Evolutionary conservation across 805 yeast genomes (phyloP).

Genomic region (Candida adriatica): DNA sequence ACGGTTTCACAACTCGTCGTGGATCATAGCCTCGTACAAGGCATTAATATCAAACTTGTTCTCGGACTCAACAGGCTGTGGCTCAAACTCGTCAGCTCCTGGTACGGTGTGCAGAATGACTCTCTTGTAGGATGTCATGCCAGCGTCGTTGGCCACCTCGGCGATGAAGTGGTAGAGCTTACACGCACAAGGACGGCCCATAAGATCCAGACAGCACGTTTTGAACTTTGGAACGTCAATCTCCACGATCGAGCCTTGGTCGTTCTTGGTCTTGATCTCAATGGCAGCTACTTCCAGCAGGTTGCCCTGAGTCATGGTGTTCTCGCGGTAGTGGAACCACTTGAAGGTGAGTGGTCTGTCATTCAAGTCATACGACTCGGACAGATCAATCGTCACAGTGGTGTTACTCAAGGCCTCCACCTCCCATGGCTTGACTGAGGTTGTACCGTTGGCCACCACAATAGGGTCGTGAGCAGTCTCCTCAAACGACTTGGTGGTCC

Average conservation of each 20-base stretch:
- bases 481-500: conserved; percentile 25
- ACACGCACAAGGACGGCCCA: conserved; percentile 7
- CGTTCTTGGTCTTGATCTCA: conserved; percentile 6
- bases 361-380: conserved; percentile 20
- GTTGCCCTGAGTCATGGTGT: conserved; percentile 20
- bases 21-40: background rate
- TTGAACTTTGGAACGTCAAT: conserved; percentile 12
- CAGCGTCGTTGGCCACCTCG: conserved; percentile 12
- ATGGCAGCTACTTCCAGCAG: conserved; percentile 17
- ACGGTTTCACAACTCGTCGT: background rate
- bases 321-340: conserved; percentile 25
- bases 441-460: conserved; percentile 19
- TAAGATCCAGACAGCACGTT: conserved; percentile 5
- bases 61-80: background rate
- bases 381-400: conserved; percentile 19
- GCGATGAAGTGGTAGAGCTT: conserved; percentile 21
- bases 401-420: conserved; percentile 11
- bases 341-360: background rate
- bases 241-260: conserved; percentile 12
- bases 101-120: conserved; percentile 1
- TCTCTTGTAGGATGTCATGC: background rate
- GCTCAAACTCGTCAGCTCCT: conserved; percentile 1
- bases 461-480: conserved; percentile 21
- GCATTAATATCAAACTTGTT: background rate
- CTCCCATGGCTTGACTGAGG: conserved; percentile 16